Evolutionary conservation across 2,329 filamentous ascomycete species (phyloP).

Genomic region (Aplosporella prunicola): DNA sequence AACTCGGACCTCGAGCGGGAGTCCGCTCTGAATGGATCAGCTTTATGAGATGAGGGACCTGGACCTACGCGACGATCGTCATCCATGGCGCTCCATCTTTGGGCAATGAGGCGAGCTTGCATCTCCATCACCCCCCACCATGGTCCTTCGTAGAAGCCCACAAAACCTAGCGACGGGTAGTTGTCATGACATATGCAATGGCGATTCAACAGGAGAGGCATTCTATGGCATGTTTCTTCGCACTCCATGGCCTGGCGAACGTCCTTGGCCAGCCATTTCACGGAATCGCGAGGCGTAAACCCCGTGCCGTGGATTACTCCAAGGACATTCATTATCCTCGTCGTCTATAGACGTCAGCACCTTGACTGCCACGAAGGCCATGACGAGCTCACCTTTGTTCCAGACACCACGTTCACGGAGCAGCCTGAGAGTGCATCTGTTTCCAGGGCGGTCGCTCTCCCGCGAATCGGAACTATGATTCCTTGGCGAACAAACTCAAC

Average conservation of each 20-base stretch:
- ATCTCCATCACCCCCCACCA: constrained; percentile 86
- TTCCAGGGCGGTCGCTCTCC: constrained; percentile 24
- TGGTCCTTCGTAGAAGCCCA: constrained; percentile 74
- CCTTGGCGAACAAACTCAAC: constrained; percentile 62
- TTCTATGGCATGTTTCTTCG: constrained; percentile 43
- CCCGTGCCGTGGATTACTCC: constrained; percentile 69
- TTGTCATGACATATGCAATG: constrained; percentile 49
- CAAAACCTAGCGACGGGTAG: constrained; percentile 60
- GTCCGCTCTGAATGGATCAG: no score
- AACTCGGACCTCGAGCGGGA: no score
- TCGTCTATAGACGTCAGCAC: constrained; percentile 1
- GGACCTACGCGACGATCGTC: background rate
- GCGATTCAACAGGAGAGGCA: constrained; percentile 59
- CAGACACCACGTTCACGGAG: background rate
- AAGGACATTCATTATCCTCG: constrained; percentile 45
- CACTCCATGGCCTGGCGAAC: constrained; percentile 51
- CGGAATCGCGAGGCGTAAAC: constrained; percentile 54
- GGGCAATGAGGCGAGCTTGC: constrained; percentile 62
- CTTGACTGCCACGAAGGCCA: no score
- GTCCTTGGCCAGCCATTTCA: constrained; percentile 53
- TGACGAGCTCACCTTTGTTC: background rate
- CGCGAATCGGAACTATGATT: constrained; percentile 30
- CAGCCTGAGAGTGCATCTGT: no score
- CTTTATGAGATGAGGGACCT: no score
- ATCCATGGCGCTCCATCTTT: constrained; percentile 43